Evolutionary conservation across 345 rosid species (phyloP).

Genomic region (Carallia pectinifolia): DNA sequence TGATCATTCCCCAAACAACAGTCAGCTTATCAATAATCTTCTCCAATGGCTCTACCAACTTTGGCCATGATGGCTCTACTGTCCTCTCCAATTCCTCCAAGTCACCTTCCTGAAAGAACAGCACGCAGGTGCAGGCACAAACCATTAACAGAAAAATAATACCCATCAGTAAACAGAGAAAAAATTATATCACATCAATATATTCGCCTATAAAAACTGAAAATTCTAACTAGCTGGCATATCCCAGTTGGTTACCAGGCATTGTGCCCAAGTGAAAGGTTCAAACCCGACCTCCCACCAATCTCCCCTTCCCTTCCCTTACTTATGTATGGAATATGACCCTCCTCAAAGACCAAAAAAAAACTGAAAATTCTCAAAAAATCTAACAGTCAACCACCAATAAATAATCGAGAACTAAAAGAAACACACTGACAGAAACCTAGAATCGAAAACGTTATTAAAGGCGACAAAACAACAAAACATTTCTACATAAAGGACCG

Average conservation of each 20-base stretch:
- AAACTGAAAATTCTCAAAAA: too few species aligned
- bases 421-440: neutral
- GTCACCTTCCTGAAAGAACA: conserved; percentile 54
- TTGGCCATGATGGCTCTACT: conserved; percentile 82
- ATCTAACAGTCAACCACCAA: neutral
- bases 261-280: too few species aligned
- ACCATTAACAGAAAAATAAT: conserved; percentile 11
- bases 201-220: too few species aligned
- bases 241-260: too few species aligned
- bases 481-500: neutral
- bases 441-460: neutral
- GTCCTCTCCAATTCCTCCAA: conserved; percentile 68
- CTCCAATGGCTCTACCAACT: conserved; percentile 91
- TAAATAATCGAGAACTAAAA: neutral
- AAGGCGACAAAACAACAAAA: neutral
- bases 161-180: neutral
- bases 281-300: too few species aligned
- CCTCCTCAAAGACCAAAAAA: too few species aligned
- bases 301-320: too few species aligned
- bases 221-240: too few species aligned
- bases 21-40: conserved; percentile 61
- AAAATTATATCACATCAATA: too few species aligned
- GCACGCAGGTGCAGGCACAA: neutral
- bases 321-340: too few species aligned
- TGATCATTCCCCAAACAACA: conserved; percentile 76